phyloP scores from a whole-genome alignment of 768 basidiomycete species.

The Boletus subcaerulescens region DNA sequence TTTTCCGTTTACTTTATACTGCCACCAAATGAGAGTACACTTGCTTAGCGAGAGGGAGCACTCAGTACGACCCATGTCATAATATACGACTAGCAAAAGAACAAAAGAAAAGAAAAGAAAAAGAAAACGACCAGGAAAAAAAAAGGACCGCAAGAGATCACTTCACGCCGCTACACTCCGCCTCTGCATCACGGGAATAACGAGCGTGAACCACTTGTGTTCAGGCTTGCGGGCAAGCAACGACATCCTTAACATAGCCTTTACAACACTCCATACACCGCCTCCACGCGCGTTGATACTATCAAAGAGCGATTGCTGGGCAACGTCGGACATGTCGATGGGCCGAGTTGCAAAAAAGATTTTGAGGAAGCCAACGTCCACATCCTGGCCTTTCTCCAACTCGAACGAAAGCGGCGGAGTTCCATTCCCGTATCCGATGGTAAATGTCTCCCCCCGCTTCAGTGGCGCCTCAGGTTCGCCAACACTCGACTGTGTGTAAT shows the following conservation, averaged over 20 bases:
- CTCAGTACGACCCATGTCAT: no score
- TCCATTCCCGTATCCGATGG: conserved; percentile 42
- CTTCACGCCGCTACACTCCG: neutral
- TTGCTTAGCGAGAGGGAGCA: no score
- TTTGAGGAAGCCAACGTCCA: conserved; percentile 44
- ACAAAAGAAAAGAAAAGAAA: neutral
- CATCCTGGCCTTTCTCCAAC: conserved; percentile 28
- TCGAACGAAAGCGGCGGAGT: conserved; percentile 24
- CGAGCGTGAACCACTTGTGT: conserved; percentile 18
- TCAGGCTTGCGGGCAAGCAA: neutral
- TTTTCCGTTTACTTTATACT: no score
- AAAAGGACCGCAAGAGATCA: neutral
- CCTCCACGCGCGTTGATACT: neutral
- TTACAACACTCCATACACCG: neutral
- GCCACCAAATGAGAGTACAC: no score
- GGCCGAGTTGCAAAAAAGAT: conserved; percentile 40
- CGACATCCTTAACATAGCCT: neutral
- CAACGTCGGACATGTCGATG: conserved; percentile 34
- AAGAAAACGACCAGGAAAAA: neutral
- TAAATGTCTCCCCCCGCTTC: conserved; percentile 8
- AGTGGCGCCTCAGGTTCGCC: conserved; percentile 7
- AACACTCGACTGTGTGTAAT: conserved; percentile 1
- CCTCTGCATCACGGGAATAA: conserved; percentile 7
- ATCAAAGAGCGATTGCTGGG: conserved; percentile 33
- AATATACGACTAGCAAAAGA: no score